Evolutionary conservation across 345 rosid genomes (phyloP), one percentile per base, ranked within the genome.

Genomic region (Crucihimalaya himalaica): DNA sequence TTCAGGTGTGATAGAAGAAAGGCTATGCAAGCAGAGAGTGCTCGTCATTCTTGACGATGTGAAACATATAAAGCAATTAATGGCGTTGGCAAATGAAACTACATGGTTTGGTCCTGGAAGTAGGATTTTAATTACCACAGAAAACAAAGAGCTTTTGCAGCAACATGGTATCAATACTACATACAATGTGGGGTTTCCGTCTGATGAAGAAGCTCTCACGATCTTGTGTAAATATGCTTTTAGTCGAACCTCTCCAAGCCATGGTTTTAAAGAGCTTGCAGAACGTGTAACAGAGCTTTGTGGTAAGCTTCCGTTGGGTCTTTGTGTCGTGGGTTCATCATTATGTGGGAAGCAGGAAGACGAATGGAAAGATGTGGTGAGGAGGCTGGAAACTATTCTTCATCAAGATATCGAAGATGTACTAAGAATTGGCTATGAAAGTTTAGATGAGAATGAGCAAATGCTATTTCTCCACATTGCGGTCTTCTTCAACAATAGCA

Each of bases 151-250:
- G 20, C 12, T 61, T 40, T 40, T 40, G 66, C 34, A 40, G 5
- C 50, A 61, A 23, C 66, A 61, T 40, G 18, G n/a, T n/a, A n/a
- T n/a, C n/a, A n/a, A n/a, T n/a, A 20, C 12, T 7, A 59, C 1
- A 0, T 59, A 59, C 29, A 29, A 14, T 12, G 64, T 59, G 6
- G 29, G 29, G 12, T 40, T 59, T 37, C 64, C 46, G 20, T 37
- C 47, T 35, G 18, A 37, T n/a, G 18, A 20, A 13, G 6, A 59
- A 1, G 64, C 64, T 39, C 0, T 59, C 3, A 1, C 20, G 31
- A 59, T 59, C 13, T 59, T 59, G 6, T 37, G 64, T 25, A 37
- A 1, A 6, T 10, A 62, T 43, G 77, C 77, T 23, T 75, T 80
- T n/a, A 28, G n/a, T n/a, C n/a, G n/a, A 13, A 23, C 7, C 23